Percentiles rank a stretch among this genome's conserved stretches.
Evolutionary conservation across 805 yeast genomes (phyloP).

Genomic region (Monosporozyma yasuniensis): DNA sequence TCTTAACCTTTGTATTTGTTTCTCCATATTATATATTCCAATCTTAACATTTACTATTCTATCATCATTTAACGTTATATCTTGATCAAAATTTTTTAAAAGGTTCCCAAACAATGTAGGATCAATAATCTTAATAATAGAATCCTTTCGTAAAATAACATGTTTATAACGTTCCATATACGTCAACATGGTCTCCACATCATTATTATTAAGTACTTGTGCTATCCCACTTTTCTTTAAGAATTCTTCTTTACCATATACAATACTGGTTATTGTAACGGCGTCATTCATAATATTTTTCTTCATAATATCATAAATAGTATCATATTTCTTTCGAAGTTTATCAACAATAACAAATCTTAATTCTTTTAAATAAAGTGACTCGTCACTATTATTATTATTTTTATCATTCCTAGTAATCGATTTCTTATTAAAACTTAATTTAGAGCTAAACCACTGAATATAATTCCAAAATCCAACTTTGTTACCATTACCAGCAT

Average conservation of each 20-base stretch:
- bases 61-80: conserved; percentile 29
- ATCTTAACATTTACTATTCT: conserved; percentile 29
- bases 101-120: conserved; percentile 11
- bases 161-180: conserved; percentile 14
- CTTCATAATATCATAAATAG: conserved; percentile 8
- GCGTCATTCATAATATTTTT: conserved; percentile 13
- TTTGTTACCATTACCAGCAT: neutral
- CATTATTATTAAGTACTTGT: conserved; percentile 1
- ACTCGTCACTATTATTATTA: neutral
- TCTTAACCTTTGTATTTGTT: conserved; percentile 18
- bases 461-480: conserved; percentile 2
- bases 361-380: conserved; percentile 14
- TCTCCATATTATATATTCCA: conserved; percentile 12
- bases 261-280: conserved; percentile 17
- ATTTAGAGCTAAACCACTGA: conserved; percentile 12
- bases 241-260: conserved; percentile 16
- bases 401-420: conserved; percentile 12
- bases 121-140: conserved; percentile 17
- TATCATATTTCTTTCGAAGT: conserved; percentile 9
- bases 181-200: conserved; percentile 12
- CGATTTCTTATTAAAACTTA: conserved; percentile 1
- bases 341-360: conserved; percentile 10
- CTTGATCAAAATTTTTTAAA: conserved; percentile 8
- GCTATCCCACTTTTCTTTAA: conserved; percentile 7
- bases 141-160: conserved; percentile 8